phyloP scores from a whole-genome alignment of 2,329 filamentous ascomycete species.

The Blastomyces emzantsi region DNA sequence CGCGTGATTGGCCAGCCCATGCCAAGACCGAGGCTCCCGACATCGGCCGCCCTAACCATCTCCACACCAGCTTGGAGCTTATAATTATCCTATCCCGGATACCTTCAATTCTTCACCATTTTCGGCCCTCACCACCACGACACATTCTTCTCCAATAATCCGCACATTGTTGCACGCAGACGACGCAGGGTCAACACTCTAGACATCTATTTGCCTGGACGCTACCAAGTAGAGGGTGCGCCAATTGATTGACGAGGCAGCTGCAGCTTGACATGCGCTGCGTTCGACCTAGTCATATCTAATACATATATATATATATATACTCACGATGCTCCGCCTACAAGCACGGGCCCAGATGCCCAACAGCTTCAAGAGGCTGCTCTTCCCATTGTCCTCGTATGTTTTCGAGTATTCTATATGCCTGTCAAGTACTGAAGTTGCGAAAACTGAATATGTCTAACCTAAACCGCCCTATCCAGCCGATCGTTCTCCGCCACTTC shows the following conservation, averaged over 20 bases:
- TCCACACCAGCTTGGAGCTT: background rate
- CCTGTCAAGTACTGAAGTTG: background rate
- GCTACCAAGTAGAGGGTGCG: background rate
- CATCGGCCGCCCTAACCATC: background rate
- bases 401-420: background rate
- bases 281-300: background rate
- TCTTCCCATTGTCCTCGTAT: constrained; percentile 12
- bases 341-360: constrained; percentile 11
- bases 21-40: background rate
- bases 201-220: background rate
- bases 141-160: background rate
- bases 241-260: background rate
- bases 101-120: background rate
- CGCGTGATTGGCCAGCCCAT: background rate
- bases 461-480: background rate
- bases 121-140: background rate
- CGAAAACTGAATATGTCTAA: background rate
- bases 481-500: constrained; percentile 10
- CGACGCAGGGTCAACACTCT: background rate
- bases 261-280: background rate
- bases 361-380: constrained; percentile 9
- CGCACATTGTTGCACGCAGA: background rate
- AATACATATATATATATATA: too few species aligned
- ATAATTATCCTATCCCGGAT: background rate
- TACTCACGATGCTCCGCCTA: constrained; percentile 14